Evolutionary conservation across 495 filamentous ascomycete species (phyloP).

Genomic region (Neurospora tetrasperma): DNA sequence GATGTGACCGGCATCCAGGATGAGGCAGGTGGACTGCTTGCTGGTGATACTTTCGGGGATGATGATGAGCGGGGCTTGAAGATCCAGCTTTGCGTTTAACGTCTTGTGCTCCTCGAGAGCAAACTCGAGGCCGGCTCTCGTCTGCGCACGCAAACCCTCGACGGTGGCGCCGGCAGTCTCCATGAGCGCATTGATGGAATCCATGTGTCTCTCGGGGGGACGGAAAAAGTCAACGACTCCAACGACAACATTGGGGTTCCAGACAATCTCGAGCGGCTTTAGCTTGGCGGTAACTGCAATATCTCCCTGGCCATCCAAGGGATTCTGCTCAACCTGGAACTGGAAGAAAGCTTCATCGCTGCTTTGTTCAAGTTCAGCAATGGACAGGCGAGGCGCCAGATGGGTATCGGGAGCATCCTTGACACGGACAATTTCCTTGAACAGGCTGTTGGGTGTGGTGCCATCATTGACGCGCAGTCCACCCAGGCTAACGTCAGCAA

Average conservation of each 20-base stretch:
- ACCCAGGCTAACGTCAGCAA: conserved; percentile 79
- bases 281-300: conserved; percentile 81
- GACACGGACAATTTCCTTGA: conserved; percentile 86
- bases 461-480: conserved; percentile 92
- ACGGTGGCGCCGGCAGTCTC: conserved; percentile 93
- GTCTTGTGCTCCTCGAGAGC: conserved; percentile 97
- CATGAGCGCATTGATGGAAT: conserved; percentile 88
- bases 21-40: conserved; percentile 71
- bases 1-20: conserved; percentile 91
- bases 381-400: conserved; percentile 37
- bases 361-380: conserved; percentile 52
- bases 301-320: conserved; percentile 83
- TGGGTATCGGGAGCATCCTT: conserved; percentile 64
- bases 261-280: conserved; percentile 92
- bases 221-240: conserved; percentile 90
- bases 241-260: conserved; percentile 86
- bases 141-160: conserved; percentile 88
- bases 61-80: conserved; percentile 93
- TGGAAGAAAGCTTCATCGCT: conserved; percentile 75
- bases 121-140: conserved; percentile 88
- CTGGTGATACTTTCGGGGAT: conserved; percentile 84
- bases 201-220: conserved; percentile 93
- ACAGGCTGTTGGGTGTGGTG: conserved; percentile 80
- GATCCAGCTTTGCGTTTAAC: conserved; percentile 87
- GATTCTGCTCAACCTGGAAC: conserved; percentile 86